Evolutionary conservation across 805 yeast genomes (phyloP), one percentile per base, ranked within the genome.

Genomic region (Pichia occidentalis): DNA sequence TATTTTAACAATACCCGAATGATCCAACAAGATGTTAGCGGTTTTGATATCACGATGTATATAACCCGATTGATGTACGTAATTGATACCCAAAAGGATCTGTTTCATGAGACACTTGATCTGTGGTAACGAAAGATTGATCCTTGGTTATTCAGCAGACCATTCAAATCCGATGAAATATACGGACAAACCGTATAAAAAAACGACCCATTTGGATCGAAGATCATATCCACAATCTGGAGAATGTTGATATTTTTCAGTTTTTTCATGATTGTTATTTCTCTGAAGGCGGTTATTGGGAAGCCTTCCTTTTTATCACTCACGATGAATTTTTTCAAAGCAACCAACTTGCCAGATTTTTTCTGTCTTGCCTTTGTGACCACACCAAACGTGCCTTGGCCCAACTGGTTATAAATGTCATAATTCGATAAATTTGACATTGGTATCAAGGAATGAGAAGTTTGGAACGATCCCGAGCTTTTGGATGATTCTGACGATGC

Each of bases 241-340:
- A 92, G 67, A 13, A 90, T 73, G 56, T 92, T 85, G 20, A 64
- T 60, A 56, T 90, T 85, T 37, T 68, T 57, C 35, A 92, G 64
- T 34, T 69, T 67, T 59, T 85, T 85, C 59, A 92, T 66, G 17
- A 87, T 85, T 13, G 80, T 73, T 42, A 90, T 87, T 54, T 92
- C 99, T 45, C 99, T 71, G 60, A 88, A 75, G 2, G 97, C 96
- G 0, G 98, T 92, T 20, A 92, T 79, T 2, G 98, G 97, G 54
- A 90, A 87, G 24, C 85, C 82, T 50, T 83, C 88, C 47, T 78
- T 79, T 29, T 78, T 81, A 36, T 80, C 76, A 53, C 79, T 87
- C 45, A 84, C 71, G n/a, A 87, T 64, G 33, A 92, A 73, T 54
- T 80, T 84, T 60, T 92, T 92, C 49, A 94, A 67, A 1, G 99